Evolutionary conservation across 2,329 filamentous ascomycete species (phyloP).

Genomic region (Coniochaeta pulveracea): DNA sequence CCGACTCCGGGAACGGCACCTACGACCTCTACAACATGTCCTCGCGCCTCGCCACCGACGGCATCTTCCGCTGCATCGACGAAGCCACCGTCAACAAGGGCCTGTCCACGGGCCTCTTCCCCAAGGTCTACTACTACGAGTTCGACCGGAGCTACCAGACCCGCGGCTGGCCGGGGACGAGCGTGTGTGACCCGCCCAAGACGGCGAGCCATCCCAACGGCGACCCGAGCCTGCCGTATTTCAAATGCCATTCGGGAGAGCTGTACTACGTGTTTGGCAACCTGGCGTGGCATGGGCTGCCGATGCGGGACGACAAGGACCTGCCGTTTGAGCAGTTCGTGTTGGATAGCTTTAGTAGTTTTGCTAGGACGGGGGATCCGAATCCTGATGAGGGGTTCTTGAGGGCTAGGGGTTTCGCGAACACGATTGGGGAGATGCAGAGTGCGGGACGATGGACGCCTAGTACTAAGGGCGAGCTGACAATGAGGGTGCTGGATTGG

Average conservation of each 20-base stretch:
- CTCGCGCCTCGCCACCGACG: constrained; percentile 44
- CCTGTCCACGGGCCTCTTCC: constrained; percentile 28
- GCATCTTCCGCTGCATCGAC: constrained; percentile 47
- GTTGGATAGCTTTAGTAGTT: constrained; percentile 38
- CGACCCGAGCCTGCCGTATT: constrained; percentile 31
- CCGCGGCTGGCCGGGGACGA: constrained; percentile 39
- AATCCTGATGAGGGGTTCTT: constrained; percentile 35
- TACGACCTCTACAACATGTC: constrained; percentile 44
- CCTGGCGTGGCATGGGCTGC: constrained; percentile 24
- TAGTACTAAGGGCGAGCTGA: constrained; percentile 23
- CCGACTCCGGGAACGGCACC: constrained; percentile 31
- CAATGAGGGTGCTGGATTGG: constrained; percentile 34
- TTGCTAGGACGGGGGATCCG: constrained; percentile 36
- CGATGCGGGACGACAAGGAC: constrained; percentile 33
- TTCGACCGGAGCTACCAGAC: constrained; percentile 44
- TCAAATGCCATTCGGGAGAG: constrained; percentile 47
- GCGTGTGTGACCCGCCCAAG: constrained; percentile 31
- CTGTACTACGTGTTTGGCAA: constrained; percentile 43
- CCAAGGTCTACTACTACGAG: constrained; percentile 45
- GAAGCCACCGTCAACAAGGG: constrained; percentile 45
- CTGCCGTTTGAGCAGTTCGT: constrained; percentile 22
- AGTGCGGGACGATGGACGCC: constrained; percentile 23
- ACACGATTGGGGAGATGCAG: constrained; percentile 14
- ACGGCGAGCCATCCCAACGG: constrained; percentile 22
- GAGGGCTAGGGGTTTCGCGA: constrained; percentile 25